Evolutionary conservation across 2,329 filamentous ascomycete genomes (phyloP), one percentile per base, ranked within the genome.

Genomic region (Pseudocercospora fuligena): DNA sequence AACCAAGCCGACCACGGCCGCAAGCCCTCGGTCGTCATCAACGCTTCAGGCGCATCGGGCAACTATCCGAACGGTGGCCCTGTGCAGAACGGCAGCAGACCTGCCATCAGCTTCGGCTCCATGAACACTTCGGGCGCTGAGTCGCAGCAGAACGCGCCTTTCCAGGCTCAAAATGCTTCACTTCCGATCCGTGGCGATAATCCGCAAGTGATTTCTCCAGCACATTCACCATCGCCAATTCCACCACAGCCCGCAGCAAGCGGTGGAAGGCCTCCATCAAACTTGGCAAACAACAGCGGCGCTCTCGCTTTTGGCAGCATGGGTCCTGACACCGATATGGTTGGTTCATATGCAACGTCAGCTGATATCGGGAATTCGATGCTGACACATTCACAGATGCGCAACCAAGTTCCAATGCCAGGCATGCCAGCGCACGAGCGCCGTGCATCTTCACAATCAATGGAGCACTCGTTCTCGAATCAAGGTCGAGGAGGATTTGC

Each of bases 11-110:
- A 93, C 74, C 94, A 98, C 83, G 87, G 85, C 77, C 89, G 93
- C 78, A 97, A 97, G 82, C 89, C 89, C 71, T 97, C 94, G 19
- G 91, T 97, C 76, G 97, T 94, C 75, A 97, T 97, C 84, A 93
- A 88, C 79, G 90, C 93, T 73, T 91, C 92, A 77, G 92, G 91
- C 73, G 88, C 92, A 64, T 91, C 86, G 73, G 89, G 89, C 77
- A 92, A 89, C 79, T 87, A 89, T 68, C 86, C 90, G 73, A 97
- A 96, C 84, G 92, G 92, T 74, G 91, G 88, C 64, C 85, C 87
- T 64, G 87, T 88, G 47, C 78, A 84, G 69, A 86, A 82, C 75
- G 71, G 69, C 57, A 69, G 47, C 33, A 80, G 86, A 78, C 82
- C 86, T 72, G 85, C 84, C 72, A 92, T 95, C 78, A 91, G 92